phyloP scores from a whole-genome alignment of 2,329 filamentous ascomycete species.

The Fusarium nygamai region DNA sequence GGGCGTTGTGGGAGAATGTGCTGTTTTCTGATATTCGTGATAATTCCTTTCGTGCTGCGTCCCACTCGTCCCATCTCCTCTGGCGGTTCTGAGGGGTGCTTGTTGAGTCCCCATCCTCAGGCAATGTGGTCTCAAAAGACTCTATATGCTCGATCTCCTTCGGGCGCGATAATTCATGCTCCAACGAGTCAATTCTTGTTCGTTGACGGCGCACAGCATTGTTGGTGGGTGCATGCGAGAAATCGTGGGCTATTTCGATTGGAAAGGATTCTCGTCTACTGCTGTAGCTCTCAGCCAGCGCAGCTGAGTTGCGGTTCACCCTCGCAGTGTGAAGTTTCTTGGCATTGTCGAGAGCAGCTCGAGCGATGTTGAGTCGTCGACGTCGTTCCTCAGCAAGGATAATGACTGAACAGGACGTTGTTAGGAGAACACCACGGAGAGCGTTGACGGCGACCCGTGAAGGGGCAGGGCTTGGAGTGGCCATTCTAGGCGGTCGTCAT shows the following conservation, averaged over 20 bases:
- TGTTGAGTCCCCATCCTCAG: not conserved
- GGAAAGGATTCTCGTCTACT: constrained; percentile 38
- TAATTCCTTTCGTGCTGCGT: constrained; percentile 37
- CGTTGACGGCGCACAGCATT: constrained; percentile 45
- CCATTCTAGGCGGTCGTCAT: constrained; percentile 53
- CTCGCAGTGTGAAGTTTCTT: constrained; percentile 58
- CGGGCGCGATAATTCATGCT: not conserved
- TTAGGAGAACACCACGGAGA: constrained; percentile 64
- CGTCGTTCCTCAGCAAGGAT: constrained; percentile 66
- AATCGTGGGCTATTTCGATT: constrained; percentile 41
- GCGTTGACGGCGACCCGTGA: constrained; percentile 66
- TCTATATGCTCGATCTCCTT: constrained; percentile 8
- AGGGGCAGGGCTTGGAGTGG: constrained; percentile 59
- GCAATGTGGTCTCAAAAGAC: constrained; percentile 11
- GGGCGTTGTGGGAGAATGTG: constrained; percentile 24
- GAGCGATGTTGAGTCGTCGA: constrained; percentile 62
- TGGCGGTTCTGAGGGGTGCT: constrained; percentile 17
- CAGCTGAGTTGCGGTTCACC: constrained; percentile 44
- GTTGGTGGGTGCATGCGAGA: constrained; percentile 32
- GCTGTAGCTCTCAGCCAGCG: constrained; percentile 41
- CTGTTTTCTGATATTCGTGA: constrained; percentile 31
- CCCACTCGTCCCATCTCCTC: constrained; percentile 41
- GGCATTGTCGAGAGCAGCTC: constrained; percentile 62
- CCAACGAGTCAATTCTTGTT: constrained; percentile 25
- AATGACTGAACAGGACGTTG: constrained; percentile 66